Evolutionary conservation across 139 green algal species (phyloP), one percentile per base, ranked within the genome.

Genomic region (Closterium sp.): DNA sequence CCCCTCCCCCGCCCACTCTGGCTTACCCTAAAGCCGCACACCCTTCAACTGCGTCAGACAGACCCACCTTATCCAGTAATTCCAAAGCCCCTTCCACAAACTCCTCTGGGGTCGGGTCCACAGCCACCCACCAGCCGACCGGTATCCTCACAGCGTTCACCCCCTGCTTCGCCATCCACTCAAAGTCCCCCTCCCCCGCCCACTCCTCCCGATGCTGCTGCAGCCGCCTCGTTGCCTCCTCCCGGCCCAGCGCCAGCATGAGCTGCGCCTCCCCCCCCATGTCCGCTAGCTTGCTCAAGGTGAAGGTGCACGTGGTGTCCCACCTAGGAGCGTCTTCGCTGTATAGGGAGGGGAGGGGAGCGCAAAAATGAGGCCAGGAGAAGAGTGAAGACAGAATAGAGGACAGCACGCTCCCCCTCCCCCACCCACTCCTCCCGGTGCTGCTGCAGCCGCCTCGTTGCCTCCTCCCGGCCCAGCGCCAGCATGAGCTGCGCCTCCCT

Each of bases 251-350:
- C 23, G 19, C 76, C 2, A 31, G 30, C 19, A 23, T 28, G n/a
- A 92, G 81, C 89, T 92, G 89, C 3, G 33, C 86, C 55, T 92
- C 89, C 33, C 89, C 89, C 1, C 89, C 89, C 89, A 92, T 89
- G 81, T 64, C 69, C 7, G 76, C 43, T 5, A 88, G 21, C 32
- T 84, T 43, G 21, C 89, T 88, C 2, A 92, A 5, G 31, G 38
- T 33, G 30, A 92, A 76, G 30, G 81, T 88, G 89, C 76, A 89
- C 4, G 33, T 88, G 21, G 43, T 89, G 89, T 36, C 55, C 89
- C 89, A 92, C 30, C 81, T 81, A 25, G 89, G 89, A 9, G 89
- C 89, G 43, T 92, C 89, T 16, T 92, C 89, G 12, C 89, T 55
- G 36, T 4, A 55, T 12, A 55, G 6, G 6, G 6, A 6, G 36